Percentiles rank a stretch among this genome's conserved stretches.
Conservation (phyloP, 2,329 filamentous ascomycete genomes). For the Knoxdaviesia proteae region DNA sequence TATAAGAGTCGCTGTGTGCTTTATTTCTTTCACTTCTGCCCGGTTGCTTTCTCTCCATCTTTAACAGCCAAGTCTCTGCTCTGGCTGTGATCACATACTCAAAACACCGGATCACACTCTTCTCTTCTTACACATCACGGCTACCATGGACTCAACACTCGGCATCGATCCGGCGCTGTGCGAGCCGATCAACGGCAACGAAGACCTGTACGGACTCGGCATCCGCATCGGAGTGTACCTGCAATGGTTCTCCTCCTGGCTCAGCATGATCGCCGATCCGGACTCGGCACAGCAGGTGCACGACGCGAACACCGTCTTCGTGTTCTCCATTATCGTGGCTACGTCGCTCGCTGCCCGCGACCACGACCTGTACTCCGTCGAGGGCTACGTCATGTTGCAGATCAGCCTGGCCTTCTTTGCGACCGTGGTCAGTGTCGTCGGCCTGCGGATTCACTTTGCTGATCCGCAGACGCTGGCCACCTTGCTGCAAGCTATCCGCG, state of each 20-base stretch:
- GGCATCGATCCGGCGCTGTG: background rate
- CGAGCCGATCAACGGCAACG: conserved; percentile 6
- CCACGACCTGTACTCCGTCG: conserved; percentile 1
- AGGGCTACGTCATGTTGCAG: conserved; percentile 4
- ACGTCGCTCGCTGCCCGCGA: conserved; percentile 1
- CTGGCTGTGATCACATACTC: background rate
- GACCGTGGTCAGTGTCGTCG: conserved; percentile 1
- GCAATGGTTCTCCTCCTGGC: conserved; percentile 5
- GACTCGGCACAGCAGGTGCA: conserved; percentile 2
- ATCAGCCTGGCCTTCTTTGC: conserved; percentile 1
- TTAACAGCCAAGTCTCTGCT: background rate
- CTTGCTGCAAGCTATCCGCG: background rate
- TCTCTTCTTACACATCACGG: no score
- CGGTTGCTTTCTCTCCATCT: background rate
- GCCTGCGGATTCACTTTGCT: conserved; percentile 1
- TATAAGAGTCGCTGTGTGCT: no score
- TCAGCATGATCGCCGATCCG: conserved; percentile 2
- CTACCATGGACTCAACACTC: no score
- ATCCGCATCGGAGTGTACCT: conserved; percentile 11
- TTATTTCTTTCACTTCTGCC: background rate
- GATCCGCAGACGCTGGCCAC: background rate
- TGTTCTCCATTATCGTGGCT: conserved; percentile 3
- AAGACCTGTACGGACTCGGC: conserved; percentile 11
- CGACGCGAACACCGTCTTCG: conserved; percentile 3
- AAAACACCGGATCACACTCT: no score